phyloP scores from a whole-genome alignment of 805 yeast species.

The Brettanomyces naardenensis region DNA sequence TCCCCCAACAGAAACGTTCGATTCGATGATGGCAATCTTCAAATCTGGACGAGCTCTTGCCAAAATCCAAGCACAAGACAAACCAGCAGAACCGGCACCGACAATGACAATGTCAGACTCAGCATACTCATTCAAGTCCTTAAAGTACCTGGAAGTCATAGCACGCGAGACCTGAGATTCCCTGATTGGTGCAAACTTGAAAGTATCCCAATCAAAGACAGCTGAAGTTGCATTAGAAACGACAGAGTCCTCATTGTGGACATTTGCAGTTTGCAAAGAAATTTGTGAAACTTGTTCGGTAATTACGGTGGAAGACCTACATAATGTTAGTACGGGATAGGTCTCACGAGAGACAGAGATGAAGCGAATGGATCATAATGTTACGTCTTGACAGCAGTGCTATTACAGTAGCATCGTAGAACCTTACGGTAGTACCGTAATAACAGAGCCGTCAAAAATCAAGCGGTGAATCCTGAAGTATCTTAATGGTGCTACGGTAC shows the following conservation, averaged over 20 bases:
- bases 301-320: constrained; percentile 10
- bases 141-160: constrained; percentile 68
- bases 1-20: constrained; percentile 72
- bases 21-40: constrained; percentile 66
- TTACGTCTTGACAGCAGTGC: no score
- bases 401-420: no score
- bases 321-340: neutral
- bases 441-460: no score
- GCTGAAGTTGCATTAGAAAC: constrained; percentile 23
- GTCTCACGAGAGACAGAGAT: neutral
- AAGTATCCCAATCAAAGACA: constrained; percentile 53
- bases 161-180: constrained; percentile 77
- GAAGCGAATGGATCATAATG: neutral
- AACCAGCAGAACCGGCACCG: constrained; percentile 99
- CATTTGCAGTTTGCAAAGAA: constrained; percentile 17
- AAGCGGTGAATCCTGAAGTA: no score
- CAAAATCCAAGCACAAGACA: constrained; percentile 96
- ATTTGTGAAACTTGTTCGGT: constrained; percentile 9
- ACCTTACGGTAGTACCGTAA: no score
- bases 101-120: constrained; percentile 97
- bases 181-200: constrained; percentile 63
- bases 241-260: constrained; percentile 18
- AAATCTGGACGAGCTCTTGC: constrained; percentile 73
- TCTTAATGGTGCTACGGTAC: no score
- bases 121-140: constrained; percentile 65